These are phyloP conservation scores for Penicillium flavigenum DNA, from an alignment of 495 filamentous ascomycete genomes.

Conservation along the genomic window DNA sequence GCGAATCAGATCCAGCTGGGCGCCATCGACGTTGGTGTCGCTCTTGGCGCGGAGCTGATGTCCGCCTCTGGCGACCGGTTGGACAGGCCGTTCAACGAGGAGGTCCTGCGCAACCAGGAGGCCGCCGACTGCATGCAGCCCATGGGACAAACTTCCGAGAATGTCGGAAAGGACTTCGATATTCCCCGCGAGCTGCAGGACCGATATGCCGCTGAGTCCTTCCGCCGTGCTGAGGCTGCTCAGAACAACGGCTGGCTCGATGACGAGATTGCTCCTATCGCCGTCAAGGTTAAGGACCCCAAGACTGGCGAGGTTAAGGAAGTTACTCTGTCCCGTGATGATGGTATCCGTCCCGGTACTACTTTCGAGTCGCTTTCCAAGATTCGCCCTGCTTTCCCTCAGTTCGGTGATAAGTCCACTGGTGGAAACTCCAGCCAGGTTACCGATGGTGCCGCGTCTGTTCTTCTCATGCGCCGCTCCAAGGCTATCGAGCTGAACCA, in stretches of 20 bases:
- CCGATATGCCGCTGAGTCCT: slow-evolving; percentile 80
- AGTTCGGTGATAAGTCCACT: slow-evolving; percentile 83
- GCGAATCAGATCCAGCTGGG: slow-evolving; percentile 81
- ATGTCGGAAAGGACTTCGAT: slow-evolving; percentile 88
- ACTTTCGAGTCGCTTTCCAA: slow-evolving; percentile 78
- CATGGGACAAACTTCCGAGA: slow-evolving; percentile 98
- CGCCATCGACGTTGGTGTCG: slow-evolving; percentile 82
- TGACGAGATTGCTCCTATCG: slow-evolving; percentile 91
- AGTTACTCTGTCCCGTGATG: slow-evolving; percentile 78
- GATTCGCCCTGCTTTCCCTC: slow-evolving; percentile 87
- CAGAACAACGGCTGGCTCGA: slow-evolving; percentile 93
- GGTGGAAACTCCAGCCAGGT: slow-evolving; percentile 97
- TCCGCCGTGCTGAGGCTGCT: slow-evolving; percentile 78
- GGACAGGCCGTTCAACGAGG: slow-evolving; percentile 71
- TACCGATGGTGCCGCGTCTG: slow-evolving; percentile 88
- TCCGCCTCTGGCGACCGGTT: slow-evolving; percentile 65
- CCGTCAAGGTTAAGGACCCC: slow-evolving; percentile 74
- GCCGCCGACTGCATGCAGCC: slow-evolving; percentile 83
- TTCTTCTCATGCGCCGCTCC: slow-evolving; percentile 91
- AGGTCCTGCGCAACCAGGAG: slow-evolving; percentile 73
- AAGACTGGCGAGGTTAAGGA: slow-evolving; percentile 74
- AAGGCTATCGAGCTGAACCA: slow-evolving; percentile 83
- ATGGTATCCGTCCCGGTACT: slow-evolving; percentile 86
- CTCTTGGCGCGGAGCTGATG: slow-evolving; percentile 89
- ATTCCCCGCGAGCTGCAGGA: slow-evolving; percentile 80